Conservation (phyloP, 192 early-diverging fungal species). For the Dissophora globulifera region DNA sequence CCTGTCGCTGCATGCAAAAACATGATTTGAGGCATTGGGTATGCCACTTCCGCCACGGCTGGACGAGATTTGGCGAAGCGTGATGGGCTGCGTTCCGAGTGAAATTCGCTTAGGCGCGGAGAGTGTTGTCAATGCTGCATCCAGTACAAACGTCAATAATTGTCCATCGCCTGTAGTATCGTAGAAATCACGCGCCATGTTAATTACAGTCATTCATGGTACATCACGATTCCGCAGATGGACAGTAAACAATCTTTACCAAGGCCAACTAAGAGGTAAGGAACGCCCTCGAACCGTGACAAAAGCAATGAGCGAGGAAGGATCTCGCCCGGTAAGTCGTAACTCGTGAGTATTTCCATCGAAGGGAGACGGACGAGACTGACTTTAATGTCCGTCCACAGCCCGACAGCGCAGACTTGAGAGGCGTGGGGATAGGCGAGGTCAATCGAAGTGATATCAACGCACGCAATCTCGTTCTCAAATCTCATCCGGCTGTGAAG, state of each 20-base stretch:
- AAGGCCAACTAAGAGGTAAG: conserved; percentile 81
- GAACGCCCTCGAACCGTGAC: conserved; percentile 67
- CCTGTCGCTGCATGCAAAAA: conserved; percentile 86
- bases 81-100: conserved; percentile 82
- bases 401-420: conserved; percentile 71
- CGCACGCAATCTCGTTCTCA: conserved; percentile 77
- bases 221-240: neutral
- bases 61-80: conserved; percentile 56
- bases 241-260: conserved; percentile 55
- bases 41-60: neutral
- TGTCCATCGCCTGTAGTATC: conserved; percentile 77
- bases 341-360: conserved; percentile 57
- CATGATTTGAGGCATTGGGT: conserved; percentile 39
- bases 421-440: conserved; percentile 28
- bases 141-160: conserved; percentile 76
- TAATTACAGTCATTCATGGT: too few species aligned
- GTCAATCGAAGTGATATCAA: conserved; percentile 70
- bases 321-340: conserved; percentile 61
- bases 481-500: conserved; percentile 56
- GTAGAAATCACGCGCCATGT: neutral
- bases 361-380: conserved; percentile 66
- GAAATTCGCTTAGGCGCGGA: conserved; percentile 69
- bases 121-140: conserved; percentile 49
- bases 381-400: conserved; percentile 79
- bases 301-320: conserved; percentile 78